These are phyloP conservation scores for Erysimum pusillum DNA, from an alignment of 441 rosid species.

Conservation along the genomic window DNA sequence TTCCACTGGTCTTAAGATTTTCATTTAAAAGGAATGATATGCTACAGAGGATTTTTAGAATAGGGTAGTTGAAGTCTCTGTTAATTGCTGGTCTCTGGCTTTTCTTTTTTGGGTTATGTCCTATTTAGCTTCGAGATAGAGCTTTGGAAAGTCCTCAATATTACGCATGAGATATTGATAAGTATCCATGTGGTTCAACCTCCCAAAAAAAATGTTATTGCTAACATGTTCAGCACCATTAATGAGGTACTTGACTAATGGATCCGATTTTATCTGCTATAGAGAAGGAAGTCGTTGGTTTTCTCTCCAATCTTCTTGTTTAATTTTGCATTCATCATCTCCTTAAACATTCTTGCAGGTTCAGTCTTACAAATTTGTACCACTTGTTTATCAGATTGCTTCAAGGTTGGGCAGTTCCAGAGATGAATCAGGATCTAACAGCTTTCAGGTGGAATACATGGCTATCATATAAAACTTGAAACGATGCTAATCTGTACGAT, in stretches of 20 bases:
- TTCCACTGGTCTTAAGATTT: constrained; percentile 14
- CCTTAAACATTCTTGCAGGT: constrained; percentile 60
- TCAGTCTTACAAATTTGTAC: constrained; percentile 93
- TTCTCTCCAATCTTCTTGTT: constrained; percentile 5
- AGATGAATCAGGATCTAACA: constrained; percentile 73
- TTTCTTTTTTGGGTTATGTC: constrained; percentile 13
- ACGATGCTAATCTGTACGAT: constrained; percentile 44
- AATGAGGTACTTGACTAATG: too few species aligned
- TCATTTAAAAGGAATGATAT: constrained; percentile 1
- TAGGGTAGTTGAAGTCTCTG: constrained; percentile 24
- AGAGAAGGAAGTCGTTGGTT: too few species aligned
- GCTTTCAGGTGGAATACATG: constrained; percentile 78
- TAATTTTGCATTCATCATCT: constrained; percentile 29
- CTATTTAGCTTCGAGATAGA: too few species aligned
- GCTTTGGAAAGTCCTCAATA: too few species aligned
- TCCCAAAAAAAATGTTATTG: too few species aligned
- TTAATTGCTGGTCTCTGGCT: constrained; percentile 19
- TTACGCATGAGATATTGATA: too few species aligned
- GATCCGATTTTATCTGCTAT: too few species aligned
- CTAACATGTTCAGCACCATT: too few species aligned
- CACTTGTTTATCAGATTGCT: constrained; percentile 96
- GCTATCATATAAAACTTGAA: constrained; percentile 28
- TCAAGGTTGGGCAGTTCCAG: constrained; percentile 94
- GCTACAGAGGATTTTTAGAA: constrained; percentile 27
- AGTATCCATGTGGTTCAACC: too few species aligned